A percentile compares a stretch with the other conserved stretches of the same genome.
phyloP scores from a whole-genome alignment of 192 early-diverging fungal species.

The Coemansia sp. region DNA sequence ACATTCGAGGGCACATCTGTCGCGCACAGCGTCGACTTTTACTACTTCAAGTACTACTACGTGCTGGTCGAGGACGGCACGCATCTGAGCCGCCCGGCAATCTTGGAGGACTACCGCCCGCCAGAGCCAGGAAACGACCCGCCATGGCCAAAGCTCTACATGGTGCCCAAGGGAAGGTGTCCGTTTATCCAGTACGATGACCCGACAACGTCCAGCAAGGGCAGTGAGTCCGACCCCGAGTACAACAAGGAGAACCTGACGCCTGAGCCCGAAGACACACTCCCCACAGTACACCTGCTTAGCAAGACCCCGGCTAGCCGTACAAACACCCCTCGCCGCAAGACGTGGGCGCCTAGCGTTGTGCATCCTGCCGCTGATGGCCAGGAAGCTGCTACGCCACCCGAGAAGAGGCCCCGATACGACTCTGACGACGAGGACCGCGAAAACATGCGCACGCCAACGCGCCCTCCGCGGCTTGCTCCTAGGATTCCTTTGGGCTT shows the following conservation, averaged over 20 bases:
- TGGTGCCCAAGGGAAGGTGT: constrained; percentile 55
- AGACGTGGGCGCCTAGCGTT: constrained; percentile 16
- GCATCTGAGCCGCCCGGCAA: constrained; percentile 49
- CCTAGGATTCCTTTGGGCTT: background rate
- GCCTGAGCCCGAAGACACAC: constrained; percentile 43
- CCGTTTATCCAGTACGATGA: constrained; percentile 58
- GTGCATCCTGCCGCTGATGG: constrained; percentile 4
- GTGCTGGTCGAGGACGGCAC: constrained; percentile 51
- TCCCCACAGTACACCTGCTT: constrained; percentile 28
- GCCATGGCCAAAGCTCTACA: constrained; percentile 57
- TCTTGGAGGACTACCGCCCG: constrained; percentile 49
- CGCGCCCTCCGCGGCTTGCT: constrained; percentile 26
- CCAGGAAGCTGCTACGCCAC: background rate
- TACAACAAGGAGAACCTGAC: constrained; percentile 53
- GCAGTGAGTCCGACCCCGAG: constrained; percentile 44
- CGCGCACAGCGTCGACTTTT: constrained; percentile 45
- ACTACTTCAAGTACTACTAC: constrained; percentile 54
- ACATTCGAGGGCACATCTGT: constrained; percentile 39
- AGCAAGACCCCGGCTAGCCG: constrained; percentile 52
- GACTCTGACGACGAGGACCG: constrained; percentile 1
- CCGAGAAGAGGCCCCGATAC: background rate
- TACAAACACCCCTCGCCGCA: constrained; percentile 27
- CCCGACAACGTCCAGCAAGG: constrained; percentile 53
- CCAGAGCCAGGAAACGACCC: constrained; percentile 46
- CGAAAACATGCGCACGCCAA: constrained; percentile 29